Base-by-base conservation (phyloP, 768 basidiomycete species). In the Zangia roseola region DNA sequence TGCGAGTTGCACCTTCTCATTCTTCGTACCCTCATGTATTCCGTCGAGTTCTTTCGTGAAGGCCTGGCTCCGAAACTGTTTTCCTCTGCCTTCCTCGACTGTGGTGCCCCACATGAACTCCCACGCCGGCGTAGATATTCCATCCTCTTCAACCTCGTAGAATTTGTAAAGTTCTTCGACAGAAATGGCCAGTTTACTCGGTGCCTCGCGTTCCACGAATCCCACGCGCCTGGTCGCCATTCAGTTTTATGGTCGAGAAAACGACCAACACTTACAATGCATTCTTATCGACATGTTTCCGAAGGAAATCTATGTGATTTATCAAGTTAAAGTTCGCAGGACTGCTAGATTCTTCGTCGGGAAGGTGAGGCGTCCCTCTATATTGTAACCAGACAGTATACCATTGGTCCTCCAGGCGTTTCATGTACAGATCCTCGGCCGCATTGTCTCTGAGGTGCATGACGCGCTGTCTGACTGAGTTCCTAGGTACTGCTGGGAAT, bases 391-490 rank as follows among this genome's bases (percentile, higher is more conserved):
- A 94, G 14, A 92, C 67, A 5, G 83, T 76, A 66, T 84, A 75
- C 91, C 91, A 97, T 40, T 78, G 79, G 41, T 90, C 84, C 67
- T 92, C 88, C 35, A 95, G 73, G 10, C 89, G 82, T 30, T 81
- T 81, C 53, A 88, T 70, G 64, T 94, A 95, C 9, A 84, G 74
- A 40, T 86, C 85, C 43, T 82, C 83, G 20, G 86, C 84, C 7
- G 82, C 78, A 5, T 69, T 72, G 50, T 83, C 81, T 54, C 78
- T 71, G 21, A 91, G 70, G 55, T 80, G 77, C 13, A 74, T 74
- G 40, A 91, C 63, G 17, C 85, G 83, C 54, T 83, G 82, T 5
- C 90, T 81, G 17, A 91, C 82, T 4, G 81, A 83, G 57, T 86
- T 86, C 47, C 80, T 74, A 9, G 82, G 79, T n/a, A 89, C 80